Conservation (phyloP, 306 rosid genomes). For the Dalbergia cultrata region DNA sequence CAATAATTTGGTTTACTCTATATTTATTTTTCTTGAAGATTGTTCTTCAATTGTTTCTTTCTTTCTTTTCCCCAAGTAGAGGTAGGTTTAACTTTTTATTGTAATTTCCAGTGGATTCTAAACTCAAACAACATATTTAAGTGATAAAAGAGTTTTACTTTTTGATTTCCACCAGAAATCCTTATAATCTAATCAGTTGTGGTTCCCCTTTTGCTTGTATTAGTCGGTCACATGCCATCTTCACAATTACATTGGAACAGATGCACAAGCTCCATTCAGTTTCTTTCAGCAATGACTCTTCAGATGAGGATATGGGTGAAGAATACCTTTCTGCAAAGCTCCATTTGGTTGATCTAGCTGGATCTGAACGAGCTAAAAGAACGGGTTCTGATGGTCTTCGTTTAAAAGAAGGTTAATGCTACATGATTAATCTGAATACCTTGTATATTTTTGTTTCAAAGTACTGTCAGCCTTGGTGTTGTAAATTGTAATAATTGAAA, state of each 20-base stretch:
- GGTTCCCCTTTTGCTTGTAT: constrained; percentile 50
- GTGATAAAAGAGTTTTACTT: constrained; percentile 31
- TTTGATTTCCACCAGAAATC: constrained; percentile 33
- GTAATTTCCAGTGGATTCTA: constrained; percentile 34
- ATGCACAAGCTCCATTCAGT: constrained; percentile 70
- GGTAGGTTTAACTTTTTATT: constrained; percentile 26
- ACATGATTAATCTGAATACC: constrained; percentile 24
- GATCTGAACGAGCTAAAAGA: constrained; percentile 92
- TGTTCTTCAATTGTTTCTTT: constrained; percentile 3
- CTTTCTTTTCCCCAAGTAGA: background rate
- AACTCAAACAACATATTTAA: constrained; percentile 37
- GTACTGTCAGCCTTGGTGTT: constrained; percentile 1
- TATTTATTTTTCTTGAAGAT: constrained; percentile 38
- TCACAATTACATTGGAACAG: constrained; percentile 87
- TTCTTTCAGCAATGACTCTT: constrained; percentile 65
- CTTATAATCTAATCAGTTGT: constrained; percentile 45
- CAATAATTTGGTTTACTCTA: constrained; percentile 30
- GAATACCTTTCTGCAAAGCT: constrained; percentile 87
- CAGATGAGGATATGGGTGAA: constrained; percentile 84
- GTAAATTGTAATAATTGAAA: constrained; percentile 7
- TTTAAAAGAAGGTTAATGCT: constrained; percentile 73
- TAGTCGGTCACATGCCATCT: constrained; percentile 94
- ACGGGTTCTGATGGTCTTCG: constrained; percentile 84
- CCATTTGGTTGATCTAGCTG: constrained; percentile 92
- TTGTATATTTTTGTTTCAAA: constrained; percentile 33